Conservation (phyloP, 2,329 filamentous ascomycete genomes). For the Aspergillus aculeatinus region DNA sequence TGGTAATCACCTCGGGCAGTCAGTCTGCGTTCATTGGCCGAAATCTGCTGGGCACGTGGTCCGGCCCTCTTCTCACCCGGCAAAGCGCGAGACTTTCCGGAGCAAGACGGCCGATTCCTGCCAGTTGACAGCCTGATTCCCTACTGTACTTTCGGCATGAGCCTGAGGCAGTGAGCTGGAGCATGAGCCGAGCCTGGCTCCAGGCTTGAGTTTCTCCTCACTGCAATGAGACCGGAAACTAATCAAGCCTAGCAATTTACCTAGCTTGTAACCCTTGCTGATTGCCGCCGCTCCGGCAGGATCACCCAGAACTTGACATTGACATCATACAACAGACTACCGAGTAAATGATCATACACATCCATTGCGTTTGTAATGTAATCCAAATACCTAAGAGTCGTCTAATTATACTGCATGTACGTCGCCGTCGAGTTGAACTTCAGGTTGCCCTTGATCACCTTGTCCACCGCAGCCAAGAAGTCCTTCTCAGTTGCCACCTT, state of each 20-base stretch:
- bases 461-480: slow-evolving; percentile 95
- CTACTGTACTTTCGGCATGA: not conserved
- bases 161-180: not conserved
- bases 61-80: slow-evolving; percentile 28
- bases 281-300: not conserved
- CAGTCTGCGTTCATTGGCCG: slow-evolving; percentile 31
- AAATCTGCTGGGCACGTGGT: slow-evolving; percentile 29
- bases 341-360: slow-evolving; percentile 36
- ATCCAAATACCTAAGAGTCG: slow-evolving; percentile 2
- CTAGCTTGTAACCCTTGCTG: not conserved
- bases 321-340: slow-evolving; percentile 23
- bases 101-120: slow-evolving; percentile 15
- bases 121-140: not conserved
- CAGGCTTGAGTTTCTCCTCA: not conserved
- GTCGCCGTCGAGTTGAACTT: slow-evolving; percentile 99
- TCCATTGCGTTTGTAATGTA: slow-evolving; percentile 31
- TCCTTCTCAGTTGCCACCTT: slow-evolving; percentile 99
- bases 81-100: slow-evolving; percentile 24
- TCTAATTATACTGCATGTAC: slow-evolving; percentile 98
- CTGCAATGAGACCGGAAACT: no score
- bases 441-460: slow-evolving; percentile 98
- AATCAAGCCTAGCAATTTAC: no score
- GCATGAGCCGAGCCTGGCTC: no score
- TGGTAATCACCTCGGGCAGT: slow-evolving; percentile 40
- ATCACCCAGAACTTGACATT: not conserved